phyloP scores from a whole-genome alignment of 2,329 filamentous ascomycete species.

The Didymella exigua region DNA sequence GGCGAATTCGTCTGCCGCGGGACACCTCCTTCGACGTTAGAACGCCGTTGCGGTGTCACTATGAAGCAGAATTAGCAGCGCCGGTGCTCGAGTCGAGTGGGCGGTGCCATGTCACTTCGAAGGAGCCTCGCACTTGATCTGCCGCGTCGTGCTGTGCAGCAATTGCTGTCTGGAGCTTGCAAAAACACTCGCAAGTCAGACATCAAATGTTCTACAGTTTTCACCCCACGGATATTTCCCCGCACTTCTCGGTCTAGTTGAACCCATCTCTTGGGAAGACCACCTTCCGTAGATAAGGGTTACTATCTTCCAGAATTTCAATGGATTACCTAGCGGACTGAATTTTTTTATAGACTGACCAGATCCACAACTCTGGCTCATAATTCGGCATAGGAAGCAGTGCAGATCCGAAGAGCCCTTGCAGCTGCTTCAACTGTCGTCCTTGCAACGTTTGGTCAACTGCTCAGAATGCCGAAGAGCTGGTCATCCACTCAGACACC shows the following conservation, averaged over 20 bases:
- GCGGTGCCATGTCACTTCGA: not conserved
- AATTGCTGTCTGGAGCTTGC: not conserved
- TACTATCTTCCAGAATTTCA: no score
- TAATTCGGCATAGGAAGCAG: not conserved
- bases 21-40: conserved; percentile 9
- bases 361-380: not conserved
- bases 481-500: conserved; percentile 12
- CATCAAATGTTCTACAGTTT: not conserved
- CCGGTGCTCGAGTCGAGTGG: conserved; percentile 4
- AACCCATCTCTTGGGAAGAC: not conserved
- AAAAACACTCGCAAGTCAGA: not conserved
- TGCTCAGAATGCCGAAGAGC: not conserved
- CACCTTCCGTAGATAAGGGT: not conserved
- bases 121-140: not conserved
- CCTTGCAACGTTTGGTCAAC: not conserved
- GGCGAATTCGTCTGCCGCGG: conserved; percentile 4
- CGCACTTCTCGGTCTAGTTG: not conserved
- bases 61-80: not conserved
- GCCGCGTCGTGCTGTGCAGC: not conserved
- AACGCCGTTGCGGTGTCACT: conserved; percentile 1
- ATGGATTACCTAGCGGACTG: not conserved
- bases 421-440: no score
- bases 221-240: not conserved
- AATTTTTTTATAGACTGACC: not conserved
- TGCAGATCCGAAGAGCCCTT: not conserved